Evolutionary conservation across 345 rosid species (phyloP), one percentile per base, ranked within the genome.

Genomic region (Salix exigua): DNA sequence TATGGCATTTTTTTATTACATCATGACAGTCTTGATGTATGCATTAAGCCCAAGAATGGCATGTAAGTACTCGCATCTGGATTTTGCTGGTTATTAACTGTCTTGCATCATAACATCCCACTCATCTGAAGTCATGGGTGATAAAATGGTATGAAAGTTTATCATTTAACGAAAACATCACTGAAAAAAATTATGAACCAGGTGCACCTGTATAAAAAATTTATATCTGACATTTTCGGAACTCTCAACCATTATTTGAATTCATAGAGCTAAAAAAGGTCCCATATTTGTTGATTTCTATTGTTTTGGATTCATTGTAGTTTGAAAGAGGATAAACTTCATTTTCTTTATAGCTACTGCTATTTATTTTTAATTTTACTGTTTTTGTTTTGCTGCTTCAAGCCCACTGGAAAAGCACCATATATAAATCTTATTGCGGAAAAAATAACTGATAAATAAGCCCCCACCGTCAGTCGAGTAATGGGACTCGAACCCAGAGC

Each of bases 31-130:
- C 35, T 64, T 92, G 77, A 89, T 96, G 93, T 96, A 96, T 82
- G 83, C 88, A 31, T 0, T 96, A 71, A 96, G 99, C 87, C 99
- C 99, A 48, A 89, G 99, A 85, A 96, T 93, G 99, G 98, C 99
- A 80, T 93, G 98, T 96, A 87, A 90, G 98, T 87, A 64, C 28
- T 7, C 12, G 13, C 46, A 70, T 66, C 58, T 72, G 61, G 66
- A 28, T 35, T 75, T 75, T 26, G 21, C 18, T 72, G 26, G 55
- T 10, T 67, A 48, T 42, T 18, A 53, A 48, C 31, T 17, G 61
- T 42, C 23, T 9, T 74, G 65, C 73, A 42, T 67, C 48, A 14
- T 61, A 65, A 19, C 50, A 63, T 40, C 65, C 7, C 60, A 30
- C 25, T 66, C 31, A 40, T 71, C 21, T 11, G 0, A 38, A n/a